phyloP scores from a whole-genome alignment of 805 yeast genomes.

The Myxozyma vanderwaltii region DNA sequence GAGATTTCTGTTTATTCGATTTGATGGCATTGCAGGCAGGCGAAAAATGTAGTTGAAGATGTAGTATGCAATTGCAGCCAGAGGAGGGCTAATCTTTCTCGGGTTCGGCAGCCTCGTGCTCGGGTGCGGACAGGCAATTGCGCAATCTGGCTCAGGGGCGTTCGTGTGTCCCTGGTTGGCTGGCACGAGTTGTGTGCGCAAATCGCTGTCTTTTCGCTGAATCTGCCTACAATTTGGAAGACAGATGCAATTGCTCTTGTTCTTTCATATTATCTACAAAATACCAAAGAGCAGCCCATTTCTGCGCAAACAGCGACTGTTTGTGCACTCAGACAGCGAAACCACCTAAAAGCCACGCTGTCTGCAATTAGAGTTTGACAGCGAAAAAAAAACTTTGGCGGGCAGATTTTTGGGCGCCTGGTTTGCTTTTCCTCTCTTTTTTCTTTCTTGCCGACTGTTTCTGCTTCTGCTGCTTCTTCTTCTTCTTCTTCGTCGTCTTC shows the following conservation, averaged over 20 bases:
- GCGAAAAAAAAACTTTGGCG: too few relatives aligned
- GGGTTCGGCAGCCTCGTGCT: slow-evolving; percentile 2
- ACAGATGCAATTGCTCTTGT: too few relatives aligned
- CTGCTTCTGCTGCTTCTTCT: not conserved
- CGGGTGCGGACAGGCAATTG: slow-evolving; percentile 2
- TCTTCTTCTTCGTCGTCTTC: not conserved
- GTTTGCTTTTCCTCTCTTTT: not conserved
- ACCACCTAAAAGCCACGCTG: not conserved
- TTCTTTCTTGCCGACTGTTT: too few relatives aligned
- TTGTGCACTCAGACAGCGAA: not conserved
- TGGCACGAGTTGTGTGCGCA: not conserved
- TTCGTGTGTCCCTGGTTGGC: not conserved
- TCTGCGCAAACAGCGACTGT: too few relatives aligned
- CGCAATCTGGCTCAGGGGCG: slow-evolving; percentile 4
- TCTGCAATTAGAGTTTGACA: not conserved
- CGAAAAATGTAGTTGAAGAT: too few relatives aligned
- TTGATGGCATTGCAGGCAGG: too few relatives aligned
- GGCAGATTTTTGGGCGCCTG: too few relatives aligned
- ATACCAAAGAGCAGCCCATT: too few relatives aligned
- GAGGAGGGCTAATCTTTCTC: not conserved
- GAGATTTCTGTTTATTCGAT: too few relatives aligned
- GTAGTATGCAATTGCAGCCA: too few relatives aligned
- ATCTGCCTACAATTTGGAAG: too few relatives aligned
- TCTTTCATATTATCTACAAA: too few relatives aligned
- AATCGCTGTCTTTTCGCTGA: not conserved